Percentiles rank a stretch among this genome's conserved stretches.
These are phyloP conservation scores for Daphne laureola DNA, from an alignment of 441 rosid genomes.

Conservation along the genomic window DNA sequence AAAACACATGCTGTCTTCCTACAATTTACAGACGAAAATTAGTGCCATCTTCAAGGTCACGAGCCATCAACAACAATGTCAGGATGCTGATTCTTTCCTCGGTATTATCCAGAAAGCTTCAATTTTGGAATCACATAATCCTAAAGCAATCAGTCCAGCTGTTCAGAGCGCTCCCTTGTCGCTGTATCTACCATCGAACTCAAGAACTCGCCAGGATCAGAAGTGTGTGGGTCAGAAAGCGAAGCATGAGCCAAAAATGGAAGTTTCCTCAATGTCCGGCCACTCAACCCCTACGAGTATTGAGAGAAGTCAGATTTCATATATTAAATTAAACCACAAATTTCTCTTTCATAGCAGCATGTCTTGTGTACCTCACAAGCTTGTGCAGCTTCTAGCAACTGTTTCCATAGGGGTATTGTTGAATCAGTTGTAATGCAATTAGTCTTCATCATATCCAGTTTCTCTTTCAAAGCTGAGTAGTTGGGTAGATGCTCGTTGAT, in stretches of 20 bases:
- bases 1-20: no score
- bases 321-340: neutral
- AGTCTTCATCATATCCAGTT: constrained; percentile 27
- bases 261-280: constrained; percentile 83
- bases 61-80: no score
- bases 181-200: constrained; percentile 64
- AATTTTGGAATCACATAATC: no score
- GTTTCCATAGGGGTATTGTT: constrained; percentile 29
- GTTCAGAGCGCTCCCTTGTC: constrained; percentile 55
- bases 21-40: no score
- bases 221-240: constrained; percentile 48
- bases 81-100: no score
- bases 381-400: constrained; percentile 70
- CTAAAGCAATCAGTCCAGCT: constrained; percentile 28
- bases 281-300: constrained; percentile 70
- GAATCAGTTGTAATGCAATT: constrained; percentile 28
- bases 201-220: constrained; percentile 61
- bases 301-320: constrained; percentile 6
- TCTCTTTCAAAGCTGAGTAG: constrained; percentile 58
- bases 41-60: no score
- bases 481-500: constrained; percentile 42
- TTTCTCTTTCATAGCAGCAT: neutral
- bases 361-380: constrained; percentile 66
- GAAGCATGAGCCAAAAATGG: constrained; percentile 84
- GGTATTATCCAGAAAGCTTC: no score